A percentile compares a stretch with the other conserved stretches of the same genome.
These are phyloP conservation scores for Choiromyces venosus DNA, from an alignment of 495 filamentous ascomycete species.

Conservation along the genomic window DNA sequence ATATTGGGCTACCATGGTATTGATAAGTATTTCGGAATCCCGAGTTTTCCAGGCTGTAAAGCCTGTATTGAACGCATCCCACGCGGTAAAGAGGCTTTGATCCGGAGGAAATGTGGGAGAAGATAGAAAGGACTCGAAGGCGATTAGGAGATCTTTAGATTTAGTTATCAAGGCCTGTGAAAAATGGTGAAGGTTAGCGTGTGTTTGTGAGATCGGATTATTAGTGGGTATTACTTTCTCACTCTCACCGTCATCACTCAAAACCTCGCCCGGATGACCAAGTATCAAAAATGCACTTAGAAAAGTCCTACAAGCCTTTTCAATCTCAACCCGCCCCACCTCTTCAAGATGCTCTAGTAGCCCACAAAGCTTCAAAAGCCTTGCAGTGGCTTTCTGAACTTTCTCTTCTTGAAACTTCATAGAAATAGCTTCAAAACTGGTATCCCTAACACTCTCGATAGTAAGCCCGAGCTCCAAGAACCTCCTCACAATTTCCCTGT, in stretches of 20 bases:
- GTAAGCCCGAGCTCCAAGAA: slow-evolving; percentile 68
- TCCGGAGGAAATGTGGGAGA: slow-evolving; percentile 56
- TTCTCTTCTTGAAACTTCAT: slow-evolving; percentile 67
- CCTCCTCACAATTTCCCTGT: slow-evolving; percentile 56
- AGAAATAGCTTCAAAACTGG: slow-evolving; percentile 76
- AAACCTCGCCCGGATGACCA: slow-evolving; percentile 82
- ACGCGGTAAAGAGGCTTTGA: slow-evolving; percentile 61
- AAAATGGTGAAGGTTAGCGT: slow-evolving; percentile 45
- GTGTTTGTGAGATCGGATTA: slow-evolving; percentile 27
- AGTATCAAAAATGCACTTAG: slow-evolving; percentile 88
- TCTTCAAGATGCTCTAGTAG: slow-evolving; percentile 56
- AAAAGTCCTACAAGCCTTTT: slow-evolving; percentile 80
- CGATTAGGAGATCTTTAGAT: slow-evolving; percentile 74
- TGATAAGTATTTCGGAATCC: slow-evolving; percentile 80
- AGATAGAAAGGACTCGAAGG: slow-evolving; percentile 71
- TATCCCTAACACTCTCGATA: slow-evolving; percentile 65
- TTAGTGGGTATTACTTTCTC: slow-evolving; percentile 59
- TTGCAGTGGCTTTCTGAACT: slow-evolving; percentile 63
- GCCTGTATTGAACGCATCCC: slow-evolving; percentile 79
- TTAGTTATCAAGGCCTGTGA: slow-evolving; percentile 74
- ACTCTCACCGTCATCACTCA: slow-evolving; percentile 75
- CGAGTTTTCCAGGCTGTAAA: slow-evolving; percentile 94
- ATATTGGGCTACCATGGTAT: slow-evolving; percentile 93
- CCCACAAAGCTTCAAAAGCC: slow-evolving; percentile 69
- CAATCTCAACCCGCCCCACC: slow-evolving; percentile 61